phyloP scores from a whole-genome alignment of 345 rosid species.

The Toxicodendron radicans region DNA sequence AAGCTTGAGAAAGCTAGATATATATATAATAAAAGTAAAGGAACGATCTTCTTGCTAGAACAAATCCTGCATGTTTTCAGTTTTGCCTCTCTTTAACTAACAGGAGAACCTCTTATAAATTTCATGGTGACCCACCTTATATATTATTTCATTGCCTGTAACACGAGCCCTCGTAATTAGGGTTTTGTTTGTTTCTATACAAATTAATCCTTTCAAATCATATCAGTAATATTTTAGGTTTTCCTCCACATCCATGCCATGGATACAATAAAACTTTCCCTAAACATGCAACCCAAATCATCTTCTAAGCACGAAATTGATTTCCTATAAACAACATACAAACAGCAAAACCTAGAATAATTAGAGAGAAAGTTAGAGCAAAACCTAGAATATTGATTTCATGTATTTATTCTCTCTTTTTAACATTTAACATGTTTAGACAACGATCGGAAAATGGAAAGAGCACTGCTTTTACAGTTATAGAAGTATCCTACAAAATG shows the following conservation, averaged over 20 bases:
- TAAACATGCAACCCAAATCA: not conserved
- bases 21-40: not conserved
- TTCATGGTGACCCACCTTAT: not conserved
- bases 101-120: not conserved
- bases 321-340: conserved; percentile 2
- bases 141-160: not conserved
- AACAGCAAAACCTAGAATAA: not conserved
- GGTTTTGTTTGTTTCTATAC: conserved; percentile 16
- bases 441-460: not conserved
- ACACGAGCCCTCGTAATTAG: conserved; percentile 1
- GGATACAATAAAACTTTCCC: not conserved
- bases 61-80: not conserved
- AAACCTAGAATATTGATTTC: conserved; percentile 3
- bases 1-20: not conserved
- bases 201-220: not conserved
- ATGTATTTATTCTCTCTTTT: not conserved
- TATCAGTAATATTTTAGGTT: not conserved
- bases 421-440: not conserved
- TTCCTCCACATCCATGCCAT: too few species aligned
- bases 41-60: not conserved
- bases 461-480: not conserved
- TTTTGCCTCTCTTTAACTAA: conserved; percentile 1
- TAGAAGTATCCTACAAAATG: not conserved
- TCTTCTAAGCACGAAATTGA: not conserved
- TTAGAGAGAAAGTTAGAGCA: too few species aligned